phyloP scores from a whole-genome alignment of 768 basidiomycete genomes.

The Phaeotremella fagi region DNA sequence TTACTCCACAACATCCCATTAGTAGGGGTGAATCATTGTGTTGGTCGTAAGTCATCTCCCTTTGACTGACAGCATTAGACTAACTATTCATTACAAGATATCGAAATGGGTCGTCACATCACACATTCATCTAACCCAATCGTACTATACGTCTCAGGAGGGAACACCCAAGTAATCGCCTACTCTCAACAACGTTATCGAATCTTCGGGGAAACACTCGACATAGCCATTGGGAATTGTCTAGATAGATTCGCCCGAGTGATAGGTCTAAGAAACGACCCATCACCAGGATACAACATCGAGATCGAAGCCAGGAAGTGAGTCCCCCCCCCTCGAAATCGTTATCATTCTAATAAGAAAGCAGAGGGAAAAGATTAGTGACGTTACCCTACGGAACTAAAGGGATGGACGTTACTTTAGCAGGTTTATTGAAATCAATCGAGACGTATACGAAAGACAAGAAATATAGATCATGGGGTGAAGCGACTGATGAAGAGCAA shows the following conservation, averaged over 20 bases:
- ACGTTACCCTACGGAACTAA: conserved; percentile 91
- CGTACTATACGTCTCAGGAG: conserved; percentile 96
- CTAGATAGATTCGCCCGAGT: conserved; percentile 94
- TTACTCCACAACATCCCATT: conserved; percentile 84
- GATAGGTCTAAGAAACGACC: conserved; percentile 90
- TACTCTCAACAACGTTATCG: conserved; percentile 96
- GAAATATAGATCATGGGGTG: conserved; percentile 59
- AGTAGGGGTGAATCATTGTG: conserved; percentile 97
- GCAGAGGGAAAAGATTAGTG: conserved; percentile 75
- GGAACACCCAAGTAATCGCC: conserved; percentile 98
- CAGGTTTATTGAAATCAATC: conserved; percentile 82
- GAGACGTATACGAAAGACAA: conserved; percentile 85
- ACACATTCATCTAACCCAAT: conserved; percentile 93
- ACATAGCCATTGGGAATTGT: conserved; percentile 99
- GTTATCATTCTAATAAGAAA: conserved; percentile 3
- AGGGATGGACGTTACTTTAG: conserved; percentile 95
- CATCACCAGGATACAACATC: conserved; percentile 93
- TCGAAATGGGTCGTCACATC: conserved; percentile 95
- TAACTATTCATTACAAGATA: conserved; percentile 58
- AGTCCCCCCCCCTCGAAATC: conserved; percentile 12
- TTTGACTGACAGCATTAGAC: not conserved
- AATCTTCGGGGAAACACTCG: conserved; percentile 97
- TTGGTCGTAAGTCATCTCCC: conserved; percentile 69
- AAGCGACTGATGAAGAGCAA: not conserved
- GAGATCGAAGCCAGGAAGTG: conserved; percentile 92